Base-by-base conservation (phyloP, 495 filamentous ascomycete genomes). In the Astrothelium subdiscretum region DNA sequence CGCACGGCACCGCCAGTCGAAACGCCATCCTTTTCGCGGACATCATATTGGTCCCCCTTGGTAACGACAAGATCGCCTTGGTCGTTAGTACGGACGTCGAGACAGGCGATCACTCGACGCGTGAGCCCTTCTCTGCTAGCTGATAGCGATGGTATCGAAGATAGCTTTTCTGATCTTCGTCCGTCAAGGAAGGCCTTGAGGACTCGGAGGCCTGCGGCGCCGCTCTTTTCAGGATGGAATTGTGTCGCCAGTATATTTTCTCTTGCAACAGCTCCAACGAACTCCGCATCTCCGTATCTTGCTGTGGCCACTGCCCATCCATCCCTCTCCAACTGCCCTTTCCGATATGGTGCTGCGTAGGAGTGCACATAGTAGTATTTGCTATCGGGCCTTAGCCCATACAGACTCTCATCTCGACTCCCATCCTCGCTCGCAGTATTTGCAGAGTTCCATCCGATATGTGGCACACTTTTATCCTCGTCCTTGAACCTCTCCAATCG, bases 311-410 rank as follows among this genome's bases (percentile, higher is more conserved):
- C 87, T 1, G 82, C 84, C 92, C 94, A 97, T 2, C 90, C 94
- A 18, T 86, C 81, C 62, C 76, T 76, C 68, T 94, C 91, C 15
- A 94, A 75, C 43, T 85, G 77, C 5, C 84, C 90, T 62, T 83
- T 75, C 58, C 72, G 73, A 70, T 96, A 91, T 0, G 86, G 87
- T 22, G 86, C 86, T 60, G 91, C 92, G 70, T 95, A 98, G 1
- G 90, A 91, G 75, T 98, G 94, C 35, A 98, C 91, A 68, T 97
- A 98, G 72, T 98, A 98, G 78, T 97, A 98, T 72, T 97, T 97
- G 73, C 89, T 95, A 66, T 77, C 77, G 3, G 88, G 84, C 51
- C 80, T 72, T 57, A 98, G 73, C 44, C 88, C 92, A 71, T 89
- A 96, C 38, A 97, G 78, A 57, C 75, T 81, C 63, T 78, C 68